A percentile compares a stretch with the other conserved stretches of the same genome.
Evolutionary conservation across 2,329 filamentous ascomycete species (phyloP).

Genomic region (Pseudocercospora pini-densiflorae): DNA sequence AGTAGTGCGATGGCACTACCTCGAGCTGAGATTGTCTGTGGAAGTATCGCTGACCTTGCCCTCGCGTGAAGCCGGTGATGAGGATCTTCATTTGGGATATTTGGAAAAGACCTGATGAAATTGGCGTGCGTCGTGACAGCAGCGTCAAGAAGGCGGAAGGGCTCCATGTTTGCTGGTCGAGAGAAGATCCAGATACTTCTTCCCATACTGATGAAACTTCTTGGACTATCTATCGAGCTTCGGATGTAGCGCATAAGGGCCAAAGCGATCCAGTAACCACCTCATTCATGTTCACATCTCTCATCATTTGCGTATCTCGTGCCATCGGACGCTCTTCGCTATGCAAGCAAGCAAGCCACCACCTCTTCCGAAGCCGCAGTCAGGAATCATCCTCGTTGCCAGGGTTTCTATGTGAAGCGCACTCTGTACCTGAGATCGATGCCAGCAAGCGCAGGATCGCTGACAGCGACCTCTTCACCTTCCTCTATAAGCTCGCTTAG

Average conservation of each 20-base stretch:
- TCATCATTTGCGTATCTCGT: neutral
- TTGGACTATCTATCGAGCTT: neutral
- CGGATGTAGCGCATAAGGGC: neutral
- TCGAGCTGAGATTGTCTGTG: slow-evolving; percentile 6
- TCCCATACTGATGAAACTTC: neutral
- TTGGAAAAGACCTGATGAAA: neutral
- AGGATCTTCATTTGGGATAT: slow-evolving; percentile 7
- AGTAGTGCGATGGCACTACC: slow-evolving; percentile 15
- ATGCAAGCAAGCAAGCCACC: neutral
- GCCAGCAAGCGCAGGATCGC: slow-evolving; percentile 79
- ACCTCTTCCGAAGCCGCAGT: neutral
- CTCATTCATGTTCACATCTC: neutral
- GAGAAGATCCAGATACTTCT: neutral
- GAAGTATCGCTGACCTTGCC: slow-evolving; percentile 11
- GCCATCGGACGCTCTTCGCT: neutral
- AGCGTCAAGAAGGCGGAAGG: neutral
- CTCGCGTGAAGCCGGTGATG: slow-evolving; percentile 13
- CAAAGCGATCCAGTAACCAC: neutral
- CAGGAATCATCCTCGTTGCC: neutral
- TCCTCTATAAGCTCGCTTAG: slow-evolving; percentile 75
- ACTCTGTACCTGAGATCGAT: slow-evolving; percentile 69
- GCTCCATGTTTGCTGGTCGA: neutral
- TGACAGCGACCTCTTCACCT: slow-evolving; percentile 89
- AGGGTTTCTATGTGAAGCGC: slow-evolving; percentile 25
- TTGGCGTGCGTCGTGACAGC: neutral